A percentile compares a stretch with the other conserved stretches of the same genome.
phyloP scores from a whole-genome alignment of 257 asterid genomes.

The Solanum gandarillasii region DNA sequence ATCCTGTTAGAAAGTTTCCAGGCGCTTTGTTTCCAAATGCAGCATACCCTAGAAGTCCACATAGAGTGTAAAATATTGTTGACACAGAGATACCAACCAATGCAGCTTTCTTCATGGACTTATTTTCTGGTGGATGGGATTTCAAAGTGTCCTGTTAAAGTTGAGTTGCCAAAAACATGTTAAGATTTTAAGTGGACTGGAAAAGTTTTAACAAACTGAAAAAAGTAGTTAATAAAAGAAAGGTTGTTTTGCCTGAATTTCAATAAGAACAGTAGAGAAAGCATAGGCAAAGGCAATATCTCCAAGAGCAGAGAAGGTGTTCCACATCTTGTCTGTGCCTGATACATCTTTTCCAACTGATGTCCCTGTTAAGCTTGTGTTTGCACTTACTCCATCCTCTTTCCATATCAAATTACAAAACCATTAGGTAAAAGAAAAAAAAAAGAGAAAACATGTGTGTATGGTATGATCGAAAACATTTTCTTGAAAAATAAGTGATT shows the following conservation, averaged over 20 bases:
- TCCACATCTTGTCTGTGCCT: conserved; percentile 53
- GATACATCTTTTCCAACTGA: conserved; percentile 24
- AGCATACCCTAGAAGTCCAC: conserved; percentile 57
- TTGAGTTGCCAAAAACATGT: not conserved
- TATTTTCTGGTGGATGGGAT: conserved; percentile 33
- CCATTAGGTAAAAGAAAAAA: not conserved
- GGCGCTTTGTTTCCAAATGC: conserved; percentile 72
- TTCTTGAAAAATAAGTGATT: not conserved
- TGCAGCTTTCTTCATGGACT: conserved; percentile 46
- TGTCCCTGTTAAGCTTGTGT: conserved; percentile 42
- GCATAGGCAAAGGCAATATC: conserved; percentile 66
- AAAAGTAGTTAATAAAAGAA: not conserved
- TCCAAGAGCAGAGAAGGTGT: conserved; percentile 49
- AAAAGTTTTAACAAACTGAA: not conserved
- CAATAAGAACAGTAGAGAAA: conserved; percentile 47
- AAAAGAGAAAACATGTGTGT: not conserved
- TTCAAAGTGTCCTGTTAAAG: conserved; percentile 46
- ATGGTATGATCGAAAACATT: not conserved
- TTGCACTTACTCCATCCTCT: conserved; percentile 7
- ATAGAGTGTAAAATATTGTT: conserved; percentile 37
- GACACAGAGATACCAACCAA: conserved; percentile 26
- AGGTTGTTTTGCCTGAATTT: conserved; percentile 36
- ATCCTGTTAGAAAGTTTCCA: conserved; percentile 69
- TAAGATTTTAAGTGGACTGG: not conserved
- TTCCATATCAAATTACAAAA: not conserved